phyloP scores from a whole-genome alignment of 2,329 filamentous ascomycete species.

The Xylariaceae sp. region DNA sequence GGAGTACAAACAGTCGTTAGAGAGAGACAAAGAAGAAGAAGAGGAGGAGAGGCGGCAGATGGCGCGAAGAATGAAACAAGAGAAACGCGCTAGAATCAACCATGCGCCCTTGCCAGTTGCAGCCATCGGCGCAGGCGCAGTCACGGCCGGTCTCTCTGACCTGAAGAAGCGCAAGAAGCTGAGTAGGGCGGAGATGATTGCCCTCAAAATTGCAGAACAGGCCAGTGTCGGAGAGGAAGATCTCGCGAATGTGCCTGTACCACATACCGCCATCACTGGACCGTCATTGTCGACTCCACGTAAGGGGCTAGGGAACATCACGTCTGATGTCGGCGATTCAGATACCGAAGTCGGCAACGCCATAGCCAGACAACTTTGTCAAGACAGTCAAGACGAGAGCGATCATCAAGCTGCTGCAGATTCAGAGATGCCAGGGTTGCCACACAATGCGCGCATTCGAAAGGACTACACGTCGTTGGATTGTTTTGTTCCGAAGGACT shows the following conservation, averaged over 20 bases:
- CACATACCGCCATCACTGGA: constrained; percentile 29
- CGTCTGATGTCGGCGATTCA: constrained; percentile 20
- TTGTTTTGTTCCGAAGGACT: constrained; percentile 2
- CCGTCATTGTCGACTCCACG: constrained; percentile 39
- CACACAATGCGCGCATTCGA: neutral
- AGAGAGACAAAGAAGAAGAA: constrained; percentile 32
- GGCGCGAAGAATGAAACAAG: constrained; percentile 18
- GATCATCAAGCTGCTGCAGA: neutral
- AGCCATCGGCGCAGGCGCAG: constrained; percentile 7
- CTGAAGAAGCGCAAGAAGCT: constrained; percentile 27
- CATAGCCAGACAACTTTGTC: constrained; percentile 29
- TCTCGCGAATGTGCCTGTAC: constrained; percentile 28
- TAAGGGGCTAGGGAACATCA: constrained; percentile 28
- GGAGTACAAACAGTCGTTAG: constrained; percentile 43
- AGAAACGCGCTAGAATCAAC: constrained; percentile 20
- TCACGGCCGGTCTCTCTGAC: constrained; percentile 4
- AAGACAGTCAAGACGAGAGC: constrained; percentile 7
- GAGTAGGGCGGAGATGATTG: constrained; percentile 28
- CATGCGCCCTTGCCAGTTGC: constrained; percentile 2
- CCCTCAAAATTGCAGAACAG: constrained; percentile 23
- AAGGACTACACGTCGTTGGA: constrained; percentile 3
- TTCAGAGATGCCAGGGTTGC: neutral
- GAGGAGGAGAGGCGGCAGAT: constrained; percentile 30
- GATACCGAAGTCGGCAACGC: constrained; percentile 27
- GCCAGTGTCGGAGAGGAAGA: constrained; percentile 19